Evolutionary conservation across 305 asterid species (phyloP).

Genomic region (Fraxinus paxiana): DNA sequence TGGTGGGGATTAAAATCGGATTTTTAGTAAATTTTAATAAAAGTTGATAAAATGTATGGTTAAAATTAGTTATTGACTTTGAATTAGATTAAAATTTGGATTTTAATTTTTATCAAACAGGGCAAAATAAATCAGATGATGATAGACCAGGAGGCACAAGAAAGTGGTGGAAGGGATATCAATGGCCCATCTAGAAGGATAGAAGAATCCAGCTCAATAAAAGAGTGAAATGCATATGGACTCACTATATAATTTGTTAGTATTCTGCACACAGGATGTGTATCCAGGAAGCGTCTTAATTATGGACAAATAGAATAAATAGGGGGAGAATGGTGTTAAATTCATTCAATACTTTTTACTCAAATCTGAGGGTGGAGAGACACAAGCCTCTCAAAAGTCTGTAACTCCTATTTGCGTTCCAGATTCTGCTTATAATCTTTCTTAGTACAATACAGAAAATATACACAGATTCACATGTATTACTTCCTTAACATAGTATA

Average conservation of each 20-base stretch:
- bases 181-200: neutral
- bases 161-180: neutral
- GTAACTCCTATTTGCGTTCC: neutral
- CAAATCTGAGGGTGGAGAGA: neutral
- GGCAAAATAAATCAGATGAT: neutral
- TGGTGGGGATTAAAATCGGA: too few relatives aligned
- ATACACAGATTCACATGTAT: neutral
- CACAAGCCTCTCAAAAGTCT: neutral
- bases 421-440: neutral
- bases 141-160: neutral
- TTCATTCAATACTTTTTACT: neutral
- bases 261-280: neutral
- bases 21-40: too few relatives aligned
- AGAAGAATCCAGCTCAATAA: neutral
- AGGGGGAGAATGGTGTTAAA: neutral
- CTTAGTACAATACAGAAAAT: neutral
- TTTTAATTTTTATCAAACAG: too few relatives aligned
- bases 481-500: neutral
- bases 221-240: neutral
- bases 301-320: neutral
- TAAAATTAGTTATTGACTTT: too few relatives aligned
- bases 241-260: neutral
- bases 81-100: too few relatives aligned
- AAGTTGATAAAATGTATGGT: too few relatives aligned
- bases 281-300: neutral